Conservation (phyloP, 345 rosid species). For the Salix caprea region DNA sequence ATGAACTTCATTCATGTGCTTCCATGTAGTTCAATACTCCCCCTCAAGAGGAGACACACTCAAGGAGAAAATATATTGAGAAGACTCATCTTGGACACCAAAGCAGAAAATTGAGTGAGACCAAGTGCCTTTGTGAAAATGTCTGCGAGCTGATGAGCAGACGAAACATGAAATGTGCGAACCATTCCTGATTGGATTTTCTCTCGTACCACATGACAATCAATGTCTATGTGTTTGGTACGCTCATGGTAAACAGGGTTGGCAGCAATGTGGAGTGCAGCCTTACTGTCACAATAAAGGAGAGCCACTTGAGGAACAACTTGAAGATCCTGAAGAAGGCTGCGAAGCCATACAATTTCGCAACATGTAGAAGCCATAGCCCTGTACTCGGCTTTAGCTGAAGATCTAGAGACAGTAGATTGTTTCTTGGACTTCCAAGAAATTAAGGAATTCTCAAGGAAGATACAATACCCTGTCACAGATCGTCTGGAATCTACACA, state of each 20-base stretch:
- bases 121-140: neutral
- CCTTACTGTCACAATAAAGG: neutral
- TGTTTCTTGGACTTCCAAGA: neutral
- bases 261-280: neutral
- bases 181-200: neutral
- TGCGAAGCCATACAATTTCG: neutral
- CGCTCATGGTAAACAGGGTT: no score
- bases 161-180: neutral
- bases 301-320: accelerated
- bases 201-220: neutral
- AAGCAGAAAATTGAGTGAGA: neutral
- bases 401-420: neutral
- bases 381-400: neutral
- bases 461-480: neutral
- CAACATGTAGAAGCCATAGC: neutral
- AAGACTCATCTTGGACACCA: neutral
- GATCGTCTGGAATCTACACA: neutral
- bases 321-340: neutral
- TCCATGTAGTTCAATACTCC: neutral
- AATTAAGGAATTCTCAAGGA: neutral
- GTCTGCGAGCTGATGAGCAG: neutral
- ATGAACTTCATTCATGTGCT: no score
- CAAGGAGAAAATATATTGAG: neutral
- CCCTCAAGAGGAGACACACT: neutral
- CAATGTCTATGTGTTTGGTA: neutral